phyloP scores from a whole-genome alignment of 139 green algal genomes.

The Micromonas pusilla region DNA sequence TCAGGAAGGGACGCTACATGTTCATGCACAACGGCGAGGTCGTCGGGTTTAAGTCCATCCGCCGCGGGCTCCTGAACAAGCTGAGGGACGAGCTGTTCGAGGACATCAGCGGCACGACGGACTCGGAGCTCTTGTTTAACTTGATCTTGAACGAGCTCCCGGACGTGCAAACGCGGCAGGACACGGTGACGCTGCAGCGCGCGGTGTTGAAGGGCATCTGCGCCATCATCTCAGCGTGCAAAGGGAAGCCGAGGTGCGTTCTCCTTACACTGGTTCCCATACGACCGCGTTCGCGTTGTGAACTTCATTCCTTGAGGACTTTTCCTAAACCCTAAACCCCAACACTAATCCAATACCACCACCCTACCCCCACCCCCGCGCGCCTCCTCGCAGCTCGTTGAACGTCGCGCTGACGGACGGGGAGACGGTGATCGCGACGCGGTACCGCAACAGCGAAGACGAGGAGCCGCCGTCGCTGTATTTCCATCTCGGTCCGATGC shows the following conservation, averaged over 20 bases:
- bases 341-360: too few species aligned
- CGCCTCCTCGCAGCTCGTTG: too few species aligned
- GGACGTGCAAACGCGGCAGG: background rate
- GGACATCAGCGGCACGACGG: slow-evolving; percentile 44
- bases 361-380: too few species aligned
- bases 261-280: too few species aligned
- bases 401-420: slow-evolving; percentile 26
- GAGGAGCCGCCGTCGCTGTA: slow-evolving; percentile 23
- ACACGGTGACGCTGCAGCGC: background rate
- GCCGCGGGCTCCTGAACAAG: slow-evolving; percentile 53
- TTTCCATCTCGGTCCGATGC: slow-evolving; percentile 21
- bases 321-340: too few species aligned
- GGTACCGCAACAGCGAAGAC: slow-evolving; percentile 13
- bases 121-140: slow-evolving; percentile 25
- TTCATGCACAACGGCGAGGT: slow-evolving; percentile 92
- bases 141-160: slow-evolving; percentile 29
- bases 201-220: slow-evolving; percentile 8
- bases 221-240: background rate
- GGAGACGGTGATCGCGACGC: slow-evolving; percentile 20
- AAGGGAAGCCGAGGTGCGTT: background rate
- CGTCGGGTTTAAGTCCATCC: slow-evolving; percentile 66
- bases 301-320: too few species aligned
- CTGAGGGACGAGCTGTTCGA: slow-evolving; percentile 80
- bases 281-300: too few species aligned
- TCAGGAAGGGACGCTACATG: slow-evolving; percentile 63